Percentiles rank a stretch among this genome's conserved stretches.
phyloP scores from a whole-genome alignment of 2,329 filamentous ascomycete genomes.

The Aureobasidium melanogenum region DNA sequence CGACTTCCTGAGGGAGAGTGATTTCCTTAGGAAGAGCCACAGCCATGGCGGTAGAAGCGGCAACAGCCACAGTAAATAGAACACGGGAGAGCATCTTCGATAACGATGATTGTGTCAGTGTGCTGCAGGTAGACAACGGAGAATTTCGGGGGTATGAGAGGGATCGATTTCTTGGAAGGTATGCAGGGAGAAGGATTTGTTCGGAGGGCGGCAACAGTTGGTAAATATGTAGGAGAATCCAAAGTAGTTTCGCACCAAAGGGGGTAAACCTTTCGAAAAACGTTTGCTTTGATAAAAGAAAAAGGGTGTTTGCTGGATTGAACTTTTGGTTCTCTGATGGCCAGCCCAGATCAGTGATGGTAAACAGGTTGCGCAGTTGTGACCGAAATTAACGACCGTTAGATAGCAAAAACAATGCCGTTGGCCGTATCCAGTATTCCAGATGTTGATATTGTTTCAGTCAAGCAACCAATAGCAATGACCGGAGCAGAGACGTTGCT shows the following conservation, averaged over 20 bases:
- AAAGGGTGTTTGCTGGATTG: neutral
- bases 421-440: neutral
- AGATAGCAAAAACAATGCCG: constrained; percentile 1
- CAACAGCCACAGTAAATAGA: constrained; percentile 6
- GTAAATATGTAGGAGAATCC: neutral
- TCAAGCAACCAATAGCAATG: neutral
- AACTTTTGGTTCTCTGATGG: neutral
- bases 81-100: neutral
- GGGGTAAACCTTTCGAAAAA: neutral
- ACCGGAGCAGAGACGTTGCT: neutral
- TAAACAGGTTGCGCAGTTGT: constrained; percentile 7
- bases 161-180: neutral
- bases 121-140: neutral
- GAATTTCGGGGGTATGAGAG: neutral
- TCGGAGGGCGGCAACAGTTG: neutral
- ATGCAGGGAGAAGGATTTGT: neutral
- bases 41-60: neutral
- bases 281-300: constrained; percentile 8
- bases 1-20: neutral
- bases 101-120: neutral
- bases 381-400: constrained; percentile 11
- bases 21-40: constrained; percentile 5
- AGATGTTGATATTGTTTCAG: constrained; percentile 4
- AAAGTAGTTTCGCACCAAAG: neutral
- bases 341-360: constrained; percentile 1